phyloP scores from a whole-genome alignment of 768 basidiomycete species.

The Tricholoma flavovirens region DNA sequence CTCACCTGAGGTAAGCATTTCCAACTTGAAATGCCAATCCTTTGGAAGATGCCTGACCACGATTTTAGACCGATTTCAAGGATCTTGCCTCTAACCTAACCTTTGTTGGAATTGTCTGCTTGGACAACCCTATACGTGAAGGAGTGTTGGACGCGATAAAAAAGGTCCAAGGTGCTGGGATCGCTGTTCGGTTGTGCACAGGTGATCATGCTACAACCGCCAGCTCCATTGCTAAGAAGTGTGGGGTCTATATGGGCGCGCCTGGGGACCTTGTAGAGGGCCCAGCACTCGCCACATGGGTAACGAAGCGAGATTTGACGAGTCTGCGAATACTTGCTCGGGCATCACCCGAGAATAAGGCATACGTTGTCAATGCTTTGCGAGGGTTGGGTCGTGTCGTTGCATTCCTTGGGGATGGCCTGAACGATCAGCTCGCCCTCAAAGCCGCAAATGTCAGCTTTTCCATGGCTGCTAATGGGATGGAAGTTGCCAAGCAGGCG shows the following conservation, averaged over 20 bases:
- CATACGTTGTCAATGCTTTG: conserved; percentile 64
- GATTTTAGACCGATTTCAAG: conserved; percentile 41
- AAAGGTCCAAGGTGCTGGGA: conserved; percentile 63
- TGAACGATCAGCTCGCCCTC: neutral
- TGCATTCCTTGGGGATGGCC: neutral
- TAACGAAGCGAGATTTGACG: conserved; percentile 59
- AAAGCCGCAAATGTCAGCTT: conserved; percentile 4
- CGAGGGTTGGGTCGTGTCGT: conserved; percentile 62
- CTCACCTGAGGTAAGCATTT: conserved; percentile 29
- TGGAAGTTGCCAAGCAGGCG: neutral
- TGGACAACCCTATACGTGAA: conserved; percentile 71
- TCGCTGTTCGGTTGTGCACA: conserved; percentile 77
- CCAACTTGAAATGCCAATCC: conserved; percentile 1
- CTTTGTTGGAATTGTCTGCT: conserved; percentile 65
- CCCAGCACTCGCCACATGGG: conserved; percentile 47
- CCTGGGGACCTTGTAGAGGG: conserved; percentile 84
- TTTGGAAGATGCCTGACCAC: neutral
- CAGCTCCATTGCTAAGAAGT: conserved; percentile 74
- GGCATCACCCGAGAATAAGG: conserved; percentile 78
- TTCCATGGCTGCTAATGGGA: neutral
- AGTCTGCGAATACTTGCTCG: conserved; percentile 75
- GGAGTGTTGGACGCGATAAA: conserved; percentile 69
- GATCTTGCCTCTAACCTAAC: conserved; percentile 53
- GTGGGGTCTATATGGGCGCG: conserved; percentile 62
- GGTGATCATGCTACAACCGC: conserved; percentile 74